phyloP scores from a whole-genome alignment of 345 rosid species.

The Cardamine resedifolia region DNA sequence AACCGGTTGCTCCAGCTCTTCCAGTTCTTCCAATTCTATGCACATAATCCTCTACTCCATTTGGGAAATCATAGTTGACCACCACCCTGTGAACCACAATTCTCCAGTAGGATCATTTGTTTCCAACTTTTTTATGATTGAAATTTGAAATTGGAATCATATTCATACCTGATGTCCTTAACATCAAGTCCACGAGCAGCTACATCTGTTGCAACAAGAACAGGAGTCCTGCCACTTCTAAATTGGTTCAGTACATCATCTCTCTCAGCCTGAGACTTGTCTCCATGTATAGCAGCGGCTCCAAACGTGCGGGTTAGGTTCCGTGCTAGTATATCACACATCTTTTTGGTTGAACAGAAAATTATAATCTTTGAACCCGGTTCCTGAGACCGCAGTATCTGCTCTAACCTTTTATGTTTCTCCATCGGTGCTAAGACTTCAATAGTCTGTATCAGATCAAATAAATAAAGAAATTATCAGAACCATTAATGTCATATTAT shows the following conservation, averaged over 20 bases:
- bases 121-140: neutral
- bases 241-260: too few species aligned
- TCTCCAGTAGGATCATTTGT: neutral
- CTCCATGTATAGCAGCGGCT: too few species aligned
- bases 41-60: conserved; percentile 95
- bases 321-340: too few species aligned
- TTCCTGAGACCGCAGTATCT: too few species aligned
- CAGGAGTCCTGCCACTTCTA: neutral
- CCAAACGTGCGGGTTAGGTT: too few species aligned
- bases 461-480: neutral
- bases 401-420: too few species aligned
- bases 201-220: conserved; percentile 90
- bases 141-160: neutral
- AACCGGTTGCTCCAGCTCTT: conserved; percentile 95
- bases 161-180: conserved; percentile 76
- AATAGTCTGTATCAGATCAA: too few species aligned
- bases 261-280: too few species aligned
- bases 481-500: neutral
- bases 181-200: conserved; percentile 92
- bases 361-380: too few species aligned
- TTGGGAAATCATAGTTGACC: conserved; percentile 92
- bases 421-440: too few species aligned
- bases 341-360: too few species aligned
- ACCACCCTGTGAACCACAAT: conserved; percentile 65
- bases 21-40: conserved; percentile 98